Evolutionary conservation across 2,329 filamentous ascomycete species (phyloP), one percentile per base, ranked within the genome.

Genomic region (Nannizziopsis arthrosporioides): DNA sequence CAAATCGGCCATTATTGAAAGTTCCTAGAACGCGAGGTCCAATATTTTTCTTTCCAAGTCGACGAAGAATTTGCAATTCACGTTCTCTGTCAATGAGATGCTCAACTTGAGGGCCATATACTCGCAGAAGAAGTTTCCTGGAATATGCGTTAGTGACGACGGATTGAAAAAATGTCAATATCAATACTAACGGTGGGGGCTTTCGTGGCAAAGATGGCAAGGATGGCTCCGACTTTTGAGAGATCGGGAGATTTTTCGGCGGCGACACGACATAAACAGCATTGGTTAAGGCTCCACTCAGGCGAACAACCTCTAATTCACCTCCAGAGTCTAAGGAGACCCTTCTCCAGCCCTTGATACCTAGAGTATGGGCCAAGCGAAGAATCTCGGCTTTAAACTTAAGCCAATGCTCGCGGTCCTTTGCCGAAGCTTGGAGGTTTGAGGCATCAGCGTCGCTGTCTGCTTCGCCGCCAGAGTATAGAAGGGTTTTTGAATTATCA

Each of bases 91-190:
- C 90, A 58, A 98, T 98, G 38, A 98, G 75, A 63, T 96, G 87
- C 60, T 94, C 90, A 2, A 93, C 90, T 59, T 96, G 86, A 0
- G 90, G 88, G 0, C 92, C 92, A 58, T 98, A 98, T 51, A 98
- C 84, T 35, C 92, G 83, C 14, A 98, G 74, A 0, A 98, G 74
- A 1, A 98, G 72, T 64, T 94, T 94, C 2, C 74, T 77, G 47
- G 49, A 45, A 15, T 10, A 52, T 41, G 30, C 18, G 32, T 50
- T 32, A 52, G 47, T 12, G 11, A 8, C 15, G 5, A 38, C 15
- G 15, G 6, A 27, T 15, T 40, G 11, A 17, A 7, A 9, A 22
- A 19, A 30, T 22, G 32, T n/a, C 37, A 19, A 12, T 5, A 11
- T 22, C 32, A 17, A 14, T 14, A 68, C 73, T 70, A 67, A 77